These are phyloP conservation scores for Gilbertella persicaria DNA, from an alignment of 371 early-diverging fungal genomes.

Conservation along the genomic window DNA sequence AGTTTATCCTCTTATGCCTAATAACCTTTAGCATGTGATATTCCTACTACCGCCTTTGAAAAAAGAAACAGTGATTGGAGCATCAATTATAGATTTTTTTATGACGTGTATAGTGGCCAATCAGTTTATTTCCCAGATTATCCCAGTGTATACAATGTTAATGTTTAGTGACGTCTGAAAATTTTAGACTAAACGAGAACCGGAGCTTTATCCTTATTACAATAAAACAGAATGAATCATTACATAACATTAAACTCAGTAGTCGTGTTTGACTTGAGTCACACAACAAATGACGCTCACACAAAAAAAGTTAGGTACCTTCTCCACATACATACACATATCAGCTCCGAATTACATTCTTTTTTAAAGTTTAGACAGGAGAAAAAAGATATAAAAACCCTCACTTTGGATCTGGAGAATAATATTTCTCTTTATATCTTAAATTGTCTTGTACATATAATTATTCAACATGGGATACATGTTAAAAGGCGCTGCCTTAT, in stretches of 20 bases:
- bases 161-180: constrained; percentile 4
- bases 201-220: constrained; percentile 15
- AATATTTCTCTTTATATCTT: constrained; percentile 1
- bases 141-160: constrained; percentile 13
- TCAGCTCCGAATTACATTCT: neutral
- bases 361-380: no score
- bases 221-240: neutral
- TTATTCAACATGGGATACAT: constrained; percentile 20
- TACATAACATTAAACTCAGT: constrained; percentile 8
- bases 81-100: constrained; percentile 3
- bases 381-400: constrained; percentile 23
- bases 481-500: constrained; percentile 44
- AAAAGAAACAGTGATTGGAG: neutral
- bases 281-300: constrained; percentile 10
- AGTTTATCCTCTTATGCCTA: no score
- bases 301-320: constrained; percentile 7
- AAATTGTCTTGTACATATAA: neutral
- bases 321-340: neutral
- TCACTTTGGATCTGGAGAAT: no score
- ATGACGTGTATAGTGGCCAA: constrained; percentile 14
- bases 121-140: constrained; percentile 8
- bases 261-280: constrained; percentile 1
- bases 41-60: neutral
- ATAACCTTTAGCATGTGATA: neutral
- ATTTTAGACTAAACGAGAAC: constrained; percentile 1